A percentile compares a stretch with the other conserved stretches of the same genome.
These are phyloP conservation scores for Funneliformis caledonium DNA, from an alignment of 371 early-diverging fungal species.

Conservation along the genomic window DNA sequence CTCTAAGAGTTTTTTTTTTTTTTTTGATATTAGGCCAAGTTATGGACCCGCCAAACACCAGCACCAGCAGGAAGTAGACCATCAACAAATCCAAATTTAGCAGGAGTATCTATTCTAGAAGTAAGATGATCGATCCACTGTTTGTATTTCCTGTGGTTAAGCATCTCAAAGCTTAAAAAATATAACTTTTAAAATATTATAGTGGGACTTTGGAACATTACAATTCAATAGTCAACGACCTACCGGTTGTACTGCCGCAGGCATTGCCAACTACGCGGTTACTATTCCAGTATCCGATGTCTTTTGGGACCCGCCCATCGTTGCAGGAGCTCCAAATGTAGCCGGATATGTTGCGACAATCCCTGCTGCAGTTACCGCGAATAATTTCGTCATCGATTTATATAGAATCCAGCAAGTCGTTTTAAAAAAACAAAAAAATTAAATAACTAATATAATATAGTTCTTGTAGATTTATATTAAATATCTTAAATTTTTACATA, in stretches of 20 bases:
- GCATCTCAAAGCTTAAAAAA: not conserved
- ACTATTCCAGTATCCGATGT: constrained; percentile 29
- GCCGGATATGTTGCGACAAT: not conserved
- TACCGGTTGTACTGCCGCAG: constrained; percentile 12
- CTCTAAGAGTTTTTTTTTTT: constrained; percentile 23
- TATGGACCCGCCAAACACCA: constrained; percentile 21
- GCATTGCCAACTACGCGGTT: constrained; percentile 8
- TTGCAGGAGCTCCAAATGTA: constrained; percentile 10
- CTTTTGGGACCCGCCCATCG: constrained; percentile 27
- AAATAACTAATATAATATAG: no score
- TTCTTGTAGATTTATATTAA: no score
- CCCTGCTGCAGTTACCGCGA: not conserved
- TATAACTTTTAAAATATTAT: not conserved
- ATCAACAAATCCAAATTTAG: not conserved
- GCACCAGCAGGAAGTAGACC: not conserved
- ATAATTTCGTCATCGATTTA: constrained; percentile 33
- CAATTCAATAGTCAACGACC: not conserved
- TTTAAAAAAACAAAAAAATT: not conserved
- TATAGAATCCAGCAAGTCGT: constrained; percentile 26
- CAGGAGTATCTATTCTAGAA: not conserved
- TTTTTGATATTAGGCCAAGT: constrained; percentile 24
- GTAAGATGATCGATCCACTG: constrained; percentile 21
- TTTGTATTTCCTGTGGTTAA: constrained; percentile 16
- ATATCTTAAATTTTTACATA: no score
- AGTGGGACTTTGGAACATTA: constrained; percentile 32